These are phyloP conservation scores for Handroanthus guayacan DNA, from an alignment of 257 asterid species.

Conservation along the genomic window DNA sequence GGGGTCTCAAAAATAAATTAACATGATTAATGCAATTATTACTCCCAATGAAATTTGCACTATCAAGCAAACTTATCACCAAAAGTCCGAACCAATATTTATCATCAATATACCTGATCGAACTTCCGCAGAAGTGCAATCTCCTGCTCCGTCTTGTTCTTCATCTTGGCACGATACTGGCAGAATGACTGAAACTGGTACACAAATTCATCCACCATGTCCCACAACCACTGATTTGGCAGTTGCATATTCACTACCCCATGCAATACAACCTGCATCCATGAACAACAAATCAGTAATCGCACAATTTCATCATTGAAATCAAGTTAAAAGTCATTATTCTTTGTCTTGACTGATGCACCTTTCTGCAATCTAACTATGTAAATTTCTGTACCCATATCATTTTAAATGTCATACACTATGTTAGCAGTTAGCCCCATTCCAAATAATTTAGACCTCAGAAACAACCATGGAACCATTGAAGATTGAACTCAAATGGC, in stretches of 20 bases:
- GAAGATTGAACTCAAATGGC: not conserved
- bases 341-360: not conserved
- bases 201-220: constrained; percentile 97
- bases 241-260: constrained; percentile 96
- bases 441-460: not conserved
- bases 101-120: constrained; percentile 63
- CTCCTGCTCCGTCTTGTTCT: constrained; percentile 90
- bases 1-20: not conserved
- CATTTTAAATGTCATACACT: not conserved
- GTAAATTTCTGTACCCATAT: not conserved
- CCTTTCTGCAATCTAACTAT: not conserved
- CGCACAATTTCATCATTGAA: not conserved
- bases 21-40: too few species aligned
- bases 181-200: constrained; percentile 97
- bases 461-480: not conserved
- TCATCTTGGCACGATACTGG: constrained; percentile 96
- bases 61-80: not conserved
- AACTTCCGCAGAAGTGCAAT: constrained; percentile 73
- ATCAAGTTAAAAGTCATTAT: not conserved
- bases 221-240: constrained; percentile 99
- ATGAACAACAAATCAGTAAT: not conserved
- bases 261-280: constrained; percentile 79
- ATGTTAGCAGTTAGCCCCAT: not conserved
- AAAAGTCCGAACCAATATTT: not conserved
- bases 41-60: not conserved